These are phyloP conservation scores for Rhododendron ovatum DNA, from an alignment of 148 eudicot species.

Conservation along the genomic window DNA sequence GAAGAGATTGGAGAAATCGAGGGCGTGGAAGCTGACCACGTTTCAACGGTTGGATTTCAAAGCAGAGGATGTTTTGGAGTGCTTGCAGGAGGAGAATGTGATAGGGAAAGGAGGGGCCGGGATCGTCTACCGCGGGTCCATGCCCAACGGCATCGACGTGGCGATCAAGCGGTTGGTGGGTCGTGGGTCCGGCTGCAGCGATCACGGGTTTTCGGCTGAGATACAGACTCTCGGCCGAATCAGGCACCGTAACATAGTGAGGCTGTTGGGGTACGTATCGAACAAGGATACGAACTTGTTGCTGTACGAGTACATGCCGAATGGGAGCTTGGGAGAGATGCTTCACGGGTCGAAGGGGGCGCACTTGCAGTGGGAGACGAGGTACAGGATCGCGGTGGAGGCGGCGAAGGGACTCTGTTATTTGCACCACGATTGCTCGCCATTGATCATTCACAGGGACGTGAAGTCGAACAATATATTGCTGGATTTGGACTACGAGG, in stretches of 20 bases:
- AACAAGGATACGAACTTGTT: constrained; percentile 71
- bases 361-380: constrained; percentile 73
- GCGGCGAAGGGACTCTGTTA: constrained; percentile 89
- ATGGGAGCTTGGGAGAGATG: constrained; percentile 93
- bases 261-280: constrained; percentile 69
- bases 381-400: constrained; percentile 81
- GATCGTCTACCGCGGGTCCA: constrained; percentile 75
- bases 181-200: constrained; percentile 33
- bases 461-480: constrained; percentile 87
- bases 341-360: constrained; percentile 77
- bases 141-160: constrained; percentile 58
- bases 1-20: constrained; percentile 42
- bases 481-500: constrained; percentile 78
- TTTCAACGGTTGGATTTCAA: constrained; percentile 72
- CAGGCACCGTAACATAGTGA: constrained; percentile 72
- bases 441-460: constrained; percentile 78
- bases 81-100: constrained; percentile 73
- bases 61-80: constrained; percentile 61
- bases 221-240: constrained; percentile 76
- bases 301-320: constrained; percentile 85
- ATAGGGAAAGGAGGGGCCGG: constrained; percentile 96
- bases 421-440: constrained; percentile 86
- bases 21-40: constrained; percentile 65
- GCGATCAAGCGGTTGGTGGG: constrained; percentile 64
- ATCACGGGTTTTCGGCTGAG: constrained; percentile 77